These are phyloP conservation scores for Calocybe indica DNA, from an alignment of 768 basidiomycete species.

Conservation along the genomic window DNA sequence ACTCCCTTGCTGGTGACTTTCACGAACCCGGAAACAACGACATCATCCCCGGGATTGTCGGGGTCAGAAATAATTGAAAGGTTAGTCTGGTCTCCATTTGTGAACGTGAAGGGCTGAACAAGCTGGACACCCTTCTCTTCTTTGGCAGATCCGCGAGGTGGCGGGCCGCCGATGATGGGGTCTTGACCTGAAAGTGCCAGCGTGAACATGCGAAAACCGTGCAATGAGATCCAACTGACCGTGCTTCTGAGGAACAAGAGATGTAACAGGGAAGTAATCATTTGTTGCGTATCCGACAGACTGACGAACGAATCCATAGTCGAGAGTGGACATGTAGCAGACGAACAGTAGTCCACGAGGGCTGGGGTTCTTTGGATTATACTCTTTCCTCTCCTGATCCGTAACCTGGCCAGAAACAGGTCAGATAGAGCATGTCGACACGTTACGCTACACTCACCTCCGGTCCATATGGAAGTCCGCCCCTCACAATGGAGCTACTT, in stretches of 20 bases:
- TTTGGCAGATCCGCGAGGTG: not conserved
- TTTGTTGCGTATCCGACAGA: constrained; percentile 13
- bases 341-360: constrained; percentile 21
- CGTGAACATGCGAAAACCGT: not conserved
- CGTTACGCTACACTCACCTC: constrained; percentile 12
- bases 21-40: constrained; percentile 2
- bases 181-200: constrained; percentile 15
- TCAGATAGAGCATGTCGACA: not conserved
- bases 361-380: not conserved
- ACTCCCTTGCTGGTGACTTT: not conserved
- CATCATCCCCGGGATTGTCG: not conserved
- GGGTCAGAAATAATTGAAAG: not conserved
- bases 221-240: constrained; percentile 7
- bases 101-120: not conserved
- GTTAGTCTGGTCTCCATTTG: too few species aligned
- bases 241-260: constrained; percentile 9
- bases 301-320: constrained; percentile 27
- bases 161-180: constrained; percentile 16
- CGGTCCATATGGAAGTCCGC: constrained; percentile 28
- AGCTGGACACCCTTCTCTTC: not conserved
- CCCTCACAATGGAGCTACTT: constrained; percentile 18
- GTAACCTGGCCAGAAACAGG: not conserved
- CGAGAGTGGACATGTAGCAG: constrained; percentile 28
- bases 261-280: constrained; percentile 14
- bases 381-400: not conserved